Evolutionary conservation across 371 early-diverging fungal species (phyloP).

Genomic region (Mucor mucedo): DNA sequence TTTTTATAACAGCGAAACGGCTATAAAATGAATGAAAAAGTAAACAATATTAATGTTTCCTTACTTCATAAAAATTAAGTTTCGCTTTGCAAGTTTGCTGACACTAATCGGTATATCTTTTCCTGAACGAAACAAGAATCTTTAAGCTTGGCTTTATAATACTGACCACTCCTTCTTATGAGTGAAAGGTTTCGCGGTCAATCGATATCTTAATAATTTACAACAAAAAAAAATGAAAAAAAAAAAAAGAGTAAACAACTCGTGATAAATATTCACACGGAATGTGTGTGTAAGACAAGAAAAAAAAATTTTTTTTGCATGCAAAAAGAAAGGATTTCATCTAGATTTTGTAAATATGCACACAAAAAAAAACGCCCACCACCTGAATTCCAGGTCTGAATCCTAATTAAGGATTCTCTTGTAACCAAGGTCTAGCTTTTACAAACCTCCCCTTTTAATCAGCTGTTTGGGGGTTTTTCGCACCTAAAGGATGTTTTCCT

Average conservation of each 20-base stretch:
- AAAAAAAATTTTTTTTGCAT: neutral
- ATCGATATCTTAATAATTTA: slow-evolving; percentile 21
- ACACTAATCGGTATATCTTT: slow-evolving; percentile 33
- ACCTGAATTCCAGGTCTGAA: slow-evolving; percentile 1
- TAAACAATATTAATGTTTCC: neutral
- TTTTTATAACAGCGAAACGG: neutral
- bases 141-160: slow-evolving; percentile 29
- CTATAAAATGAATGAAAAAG: slow-evolving; percentile 12
- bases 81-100: slow-evolving; percentile 38
- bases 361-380: neutral
- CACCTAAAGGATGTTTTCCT: neutral
- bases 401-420: neutral
- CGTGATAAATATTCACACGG: slow-evolving; percentile 2
- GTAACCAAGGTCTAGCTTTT: neutral
- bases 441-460: neutral
- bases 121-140: slow-evolving; percentile 39
- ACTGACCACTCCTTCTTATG: slow-evolving; percentile 12
- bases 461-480: no score
- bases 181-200: slow-evolving; percentile 33
- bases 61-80: slow-evolving; percentile 25
- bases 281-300: neutral
- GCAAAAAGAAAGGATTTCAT: neutral
- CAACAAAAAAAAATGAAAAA: slow-evolving; percentile 10
- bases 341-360: no score
- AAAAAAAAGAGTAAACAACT: slow-evolving; percentile 4